A percentile compares a stretch with the other conserved stretches of the same genome.
Evolutionary conservation across 257 asterid species (phyloP).

Genomic region (Linaria vulgaris): DNA sequence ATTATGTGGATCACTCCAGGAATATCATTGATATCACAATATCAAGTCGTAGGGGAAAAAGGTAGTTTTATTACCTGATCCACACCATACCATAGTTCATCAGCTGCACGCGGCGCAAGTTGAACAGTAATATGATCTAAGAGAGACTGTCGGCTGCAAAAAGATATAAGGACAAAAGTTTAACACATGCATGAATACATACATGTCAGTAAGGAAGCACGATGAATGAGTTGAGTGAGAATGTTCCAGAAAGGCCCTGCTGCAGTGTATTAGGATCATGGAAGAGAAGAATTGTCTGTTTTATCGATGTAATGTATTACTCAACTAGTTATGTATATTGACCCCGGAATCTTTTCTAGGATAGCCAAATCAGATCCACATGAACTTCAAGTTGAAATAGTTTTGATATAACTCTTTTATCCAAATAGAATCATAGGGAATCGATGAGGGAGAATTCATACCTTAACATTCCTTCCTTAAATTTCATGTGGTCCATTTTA

Average conservation of each 20-base stretch:
- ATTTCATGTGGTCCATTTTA: constrained; percentile 77
- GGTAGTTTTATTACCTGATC: constrained; percentile 54
- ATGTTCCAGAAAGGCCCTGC: background rate
- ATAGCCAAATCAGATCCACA: background rate
- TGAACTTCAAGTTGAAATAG: background rate
- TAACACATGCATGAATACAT: background rate
- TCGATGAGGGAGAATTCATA: constrained; percentile 16
- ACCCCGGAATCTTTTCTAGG: too few relatives aligned
- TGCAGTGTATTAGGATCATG: too few relatives aligned
- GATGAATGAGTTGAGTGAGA: background rate
- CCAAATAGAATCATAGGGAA: too few relatives aligned
- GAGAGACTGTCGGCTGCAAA: constrained; percentile 84
- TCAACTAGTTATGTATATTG: too few relatives aligned
- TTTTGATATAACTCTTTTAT: too few relatives aligned
- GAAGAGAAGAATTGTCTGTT: too few relatives aligned
- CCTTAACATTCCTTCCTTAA: constrained; percentile 86
- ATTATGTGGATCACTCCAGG: background rate
- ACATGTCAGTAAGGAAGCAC: background rate
- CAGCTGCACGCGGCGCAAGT: constrained; percentile 98
- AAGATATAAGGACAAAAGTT: constrained; percentile 5
- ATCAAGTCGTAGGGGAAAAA: constrained; percentile 3
- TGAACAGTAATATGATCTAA: constrained; percentile 92
- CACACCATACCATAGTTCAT: constrained; percentile 85
- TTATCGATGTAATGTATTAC: too few relatives aligned
- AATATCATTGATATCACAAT: background rate